Conservation (phyloP, 768 basidiomycete species). For the Strobilomyces dryophilus region DNA sequence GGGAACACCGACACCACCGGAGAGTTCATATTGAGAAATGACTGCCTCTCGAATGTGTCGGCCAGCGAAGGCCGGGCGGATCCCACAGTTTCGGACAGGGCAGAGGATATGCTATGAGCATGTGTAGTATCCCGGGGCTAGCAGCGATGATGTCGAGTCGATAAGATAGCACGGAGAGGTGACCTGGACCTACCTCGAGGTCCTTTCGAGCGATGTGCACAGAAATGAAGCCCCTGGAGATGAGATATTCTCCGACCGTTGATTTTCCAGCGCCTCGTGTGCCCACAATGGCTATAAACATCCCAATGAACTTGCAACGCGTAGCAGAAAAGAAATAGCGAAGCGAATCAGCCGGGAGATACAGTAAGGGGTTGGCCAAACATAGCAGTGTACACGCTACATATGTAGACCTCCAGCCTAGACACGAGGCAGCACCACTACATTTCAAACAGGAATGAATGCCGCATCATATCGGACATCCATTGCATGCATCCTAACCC, state of each 20-base stretch:
- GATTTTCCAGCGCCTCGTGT: slow-evolving; percentile 61
- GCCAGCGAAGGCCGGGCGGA: neutral
- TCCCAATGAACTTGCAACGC: slow-evolving; percentile 20
- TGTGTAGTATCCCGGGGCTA: slow-evolving; percentile 6
- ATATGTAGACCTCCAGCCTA: too few species aligned
- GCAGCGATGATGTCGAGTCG: neutral
- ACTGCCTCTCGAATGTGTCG: slow-evolving; percentile 5
- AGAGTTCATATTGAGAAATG: slow-evolving; percentile 22
- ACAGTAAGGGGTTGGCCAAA: neutral
- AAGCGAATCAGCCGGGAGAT: neutral
- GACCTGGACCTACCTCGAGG: slow-evolving; percentile 14
- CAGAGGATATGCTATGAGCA: neutral
- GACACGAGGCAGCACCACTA: too few species aligned
- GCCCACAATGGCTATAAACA: slow-evolving; percentile 70
- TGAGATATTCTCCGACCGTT: slow-evolving; percentile 55
- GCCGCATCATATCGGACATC: neutral
- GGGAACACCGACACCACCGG: slow-evolving; percentile 12
- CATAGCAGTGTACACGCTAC: too few species aligned
- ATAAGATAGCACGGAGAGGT: neutral
- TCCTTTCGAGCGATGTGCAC: slow-evolving; percentile 37
- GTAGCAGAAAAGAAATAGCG: neutral
- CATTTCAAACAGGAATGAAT: neutral
- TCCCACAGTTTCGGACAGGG: neutral
- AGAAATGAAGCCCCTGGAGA: slow-evolving; percentile 52
- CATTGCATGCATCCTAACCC: neutral